These are phyloP conservation scores for Alternaria metachromatica DNA, from an alignment of 2,329 filamentous ascomycete species.

Conservation along the genomic window DNA sequence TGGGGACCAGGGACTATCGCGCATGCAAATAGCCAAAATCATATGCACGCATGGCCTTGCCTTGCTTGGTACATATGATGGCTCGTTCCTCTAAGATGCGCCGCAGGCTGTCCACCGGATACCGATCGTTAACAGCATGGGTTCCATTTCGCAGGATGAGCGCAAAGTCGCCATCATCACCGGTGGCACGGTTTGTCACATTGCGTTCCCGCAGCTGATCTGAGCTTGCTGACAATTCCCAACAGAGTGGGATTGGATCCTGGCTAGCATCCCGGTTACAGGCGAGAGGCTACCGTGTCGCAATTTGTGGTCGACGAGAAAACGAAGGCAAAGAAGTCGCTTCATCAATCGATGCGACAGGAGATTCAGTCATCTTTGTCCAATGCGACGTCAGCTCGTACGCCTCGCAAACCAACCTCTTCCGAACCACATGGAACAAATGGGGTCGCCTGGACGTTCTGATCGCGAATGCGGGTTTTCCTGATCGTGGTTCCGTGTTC, in stretches of 20 bases:
- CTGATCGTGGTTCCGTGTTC: constrained; percentile 56
- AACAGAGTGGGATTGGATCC: constrained; percentile 57
- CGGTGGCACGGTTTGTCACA: constrained; percentile 49
- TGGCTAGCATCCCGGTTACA: constrained; percentile 51
- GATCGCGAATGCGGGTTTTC: constrained; percentile 60
- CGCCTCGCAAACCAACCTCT: constrained; percentile 52
- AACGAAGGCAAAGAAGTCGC: constrained; percentile 43
- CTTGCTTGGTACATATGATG: background rate
- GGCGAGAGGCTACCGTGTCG: constrained; percentile 46
- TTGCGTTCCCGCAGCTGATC: background rate
- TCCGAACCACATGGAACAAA: constrained; percentile 52
- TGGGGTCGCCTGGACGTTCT: constrained; percentile 58
- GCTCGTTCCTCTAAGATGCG: background rate
- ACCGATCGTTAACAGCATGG: constrained; percentile 2
- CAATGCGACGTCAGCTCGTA: constrained; percentile 57
- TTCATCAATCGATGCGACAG: constrained; percentile 20
- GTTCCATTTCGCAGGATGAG: constrained; percentile 11
- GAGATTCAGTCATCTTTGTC: constrained; percentile 52
- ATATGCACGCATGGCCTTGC: too few relatives aligned
- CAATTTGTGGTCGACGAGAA: constrained; percentile 50
- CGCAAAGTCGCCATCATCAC: constrained; percentile 50
- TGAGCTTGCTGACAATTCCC: background rate
- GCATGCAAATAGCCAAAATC: background rate
- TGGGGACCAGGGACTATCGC: too few relatives aligned
- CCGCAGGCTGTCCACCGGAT: background rate